Conservation (phyloP, 257 asterid genomes). For the Gynochthodes officinalis region DNA sequence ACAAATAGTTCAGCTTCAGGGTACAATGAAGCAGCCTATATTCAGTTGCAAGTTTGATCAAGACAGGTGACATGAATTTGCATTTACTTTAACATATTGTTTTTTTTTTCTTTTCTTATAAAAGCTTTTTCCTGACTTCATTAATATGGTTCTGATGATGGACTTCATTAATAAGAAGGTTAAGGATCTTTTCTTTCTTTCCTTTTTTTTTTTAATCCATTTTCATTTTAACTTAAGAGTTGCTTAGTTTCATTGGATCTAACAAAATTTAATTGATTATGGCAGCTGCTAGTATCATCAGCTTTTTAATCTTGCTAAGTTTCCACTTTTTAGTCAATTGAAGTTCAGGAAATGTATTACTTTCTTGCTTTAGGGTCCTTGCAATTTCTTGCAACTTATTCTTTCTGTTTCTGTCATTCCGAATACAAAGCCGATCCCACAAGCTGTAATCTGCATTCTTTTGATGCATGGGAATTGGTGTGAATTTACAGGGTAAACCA, state of each 20-base stretch:
- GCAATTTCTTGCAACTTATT: background rate
- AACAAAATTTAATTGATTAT: background rate
- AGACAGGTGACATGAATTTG: conserved; percentile 61
- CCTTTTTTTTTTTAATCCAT: background rate
- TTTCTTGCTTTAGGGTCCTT: background rate
- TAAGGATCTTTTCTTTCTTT: background rate
- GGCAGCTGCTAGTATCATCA: too few relatives aligned
- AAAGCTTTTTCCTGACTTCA: background rate
- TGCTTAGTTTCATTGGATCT: background rate
- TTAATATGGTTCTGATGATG: too few relatives aligned
- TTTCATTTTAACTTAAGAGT: background rate
- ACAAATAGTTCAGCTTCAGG: conserved; percentile 90
- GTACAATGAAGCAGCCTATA: conserved; percentile 76
- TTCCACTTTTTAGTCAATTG: background rate
- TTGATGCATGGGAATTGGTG: conserved; percentile 8
- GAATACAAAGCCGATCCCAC: background rate
- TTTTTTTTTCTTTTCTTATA: background rate
- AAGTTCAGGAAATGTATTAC: background rate
- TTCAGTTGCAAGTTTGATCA: conserved; percentile 92
- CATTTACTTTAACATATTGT: background rate
- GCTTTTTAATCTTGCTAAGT: background rate
- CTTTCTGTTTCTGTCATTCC: too few relatives aligned
- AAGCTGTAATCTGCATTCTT: background rate
- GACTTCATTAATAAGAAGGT: background rate
- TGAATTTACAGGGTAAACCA: conserved; percentile 56